Evolutionary conservation across 352 stramenopile genomes (phyloP).

Genomic region (Phytophthora sansomeana): DNA sequence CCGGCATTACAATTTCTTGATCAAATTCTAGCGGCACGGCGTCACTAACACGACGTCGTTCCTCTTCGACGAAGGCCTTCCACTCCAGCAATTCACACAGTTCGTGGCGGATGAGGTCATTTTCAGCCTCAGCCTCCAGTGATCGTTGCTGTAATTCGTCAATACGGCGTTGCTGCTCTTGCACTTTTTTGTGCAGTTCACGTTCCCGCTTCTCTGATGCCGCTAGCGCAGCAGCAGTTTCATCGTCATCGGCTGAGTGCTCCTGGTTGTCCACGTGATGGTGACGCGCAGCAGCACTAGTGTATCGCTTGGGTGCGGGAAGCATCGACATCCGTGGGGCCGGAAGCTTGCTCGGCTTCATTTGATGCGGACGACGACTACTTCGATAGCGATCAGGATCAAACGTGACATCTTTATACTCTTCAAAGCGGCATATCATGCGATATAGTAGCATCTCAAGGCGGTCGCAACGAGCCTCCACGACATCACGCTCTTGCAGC

Average conservation of each 20-base stretch:
- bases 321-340: slow-evolving; percentile 55
- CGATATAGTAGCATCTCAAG: slow-evolving; percentile 87
- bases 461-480: slow-evolving; percentile 69
- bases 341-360: slow-evolving; percentile 44
- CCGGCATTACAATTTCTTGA: slow-evolving; percentile 28
- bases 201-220: slow-evolving; percentile 43
- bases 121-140: slow-evolving; percentile 70
- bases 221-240: slow-evolving; percentile 24
- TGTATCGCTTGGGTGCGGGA: slow-evolving; percentile 55
- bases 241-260: slow-evolving; percentile 40
- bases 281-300: slow-evolving; percentile 33
- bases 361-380: slow-evolving; percentile 23
- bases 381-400: slow-evolving; percentile 48
- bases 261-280: slow-evolving; percentile 56
- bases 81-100: slow-evolving; percentile 78
- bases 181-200: slow-evolving; percentile 54
- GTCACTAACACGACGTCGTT: slow-evolving; percentile 48
- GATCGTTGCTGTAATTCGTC: slow-evolving; percentile 37
- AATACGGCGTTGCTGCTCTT: slow-evolving; percentile 45
- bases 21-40: slow-evolving; percentile 23
- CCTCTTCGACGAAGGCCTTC: slow-evolving; percentile 70
- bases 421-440: slow-evolving; percentile 88
- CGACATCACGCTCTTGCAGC: slow-evolving; percentile 42
- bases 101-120: slow-evolving; percentile 72
- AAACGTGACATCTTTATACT: slow-evolving; percentile 80